Evolutionary conservation across 2,329 filamentous ascomycete genomes (phyloP), one percentile per base, ranked within the genome.

Genomic region (Fusarium sp.): DNA sequence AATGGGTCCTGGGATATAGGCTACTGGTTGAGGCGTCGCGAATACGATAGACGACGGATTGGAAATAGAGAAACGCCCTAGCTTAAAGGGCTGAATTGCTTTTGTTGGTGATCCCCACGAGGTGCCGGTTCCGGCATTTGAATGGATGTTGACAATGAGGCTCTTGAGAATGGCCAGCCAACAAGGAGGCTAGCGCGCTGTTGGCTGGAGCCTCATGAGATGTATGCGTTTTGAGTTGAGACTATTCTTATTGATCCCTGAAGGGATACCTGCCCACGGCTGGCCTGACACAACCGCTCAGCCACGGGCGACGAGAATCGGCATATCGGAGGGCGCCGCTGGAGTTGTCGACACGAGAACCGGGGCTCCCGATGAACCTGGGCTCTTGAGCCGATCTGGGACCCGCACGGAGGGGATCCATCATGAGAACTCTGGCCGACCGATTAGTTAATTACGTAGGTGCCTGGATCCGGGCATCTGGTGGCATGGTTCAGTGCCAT

Each of bases 381-480:
- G 54, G n/a, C n/a, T 29, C 42, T 56, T 36, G 23, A 10, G 18
- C 34, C 56, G 56, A 51, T 51, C 42, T 58, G 20, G 23, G 27
- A 36, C 23, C 42, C 40, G 56, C 56, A 53, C 34, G 66, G 44
- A 20, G 42, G 42, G 20, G 14, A 27, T 25, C 44, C 14, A 49
- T 49, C 44, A 49, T 27, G 44, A 49, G 16, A 49, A 27, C 42
- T 46, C 20, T 49, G 44, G 42, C 20, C 20, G 13, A 23, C 40
- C 40, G 36, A 62, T 53, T 67, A 36, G 29, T 42, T 34, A 27
- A 46, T 46, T 46, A 27, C 42, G 42, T 55, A 42, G 34, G 64
- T 65, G 46, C 61, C 64, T 69, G 61, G 51, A 71, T 68, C 64
- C 44, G 68, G 68, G 61, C 36, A 61, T 40, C 51, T 36, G 56